phyloP scores from a whole-genome alignment of 306 rosid species.

The cucumber (Cucumis sativus) region DNA sequence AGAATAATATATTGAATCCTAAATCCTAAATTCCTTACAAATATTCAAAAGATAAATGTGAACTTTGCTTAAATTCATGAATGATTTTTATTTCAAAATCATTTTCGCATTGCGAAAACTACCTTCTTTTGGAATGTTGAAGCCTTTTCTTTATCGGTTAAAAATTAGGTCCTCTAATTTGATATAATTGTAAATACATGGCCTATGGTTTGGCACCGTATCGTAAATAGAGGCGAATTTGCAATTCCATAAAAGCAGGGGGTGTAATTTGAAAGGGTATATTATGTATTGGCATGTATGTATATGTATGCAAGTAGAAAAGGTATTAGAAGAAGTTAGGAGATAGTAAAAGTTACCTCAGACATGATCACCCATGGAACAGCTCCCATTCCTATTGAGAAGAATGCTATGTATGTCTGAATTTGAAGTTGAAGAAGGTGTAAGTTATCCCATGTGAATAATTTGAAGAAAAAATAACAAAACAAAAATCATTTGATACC shows the following conservation, averaged over 20 bases:
- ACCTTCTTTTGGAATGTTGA: too few relatives aligned
- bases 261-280: neutral
- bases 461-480: neutral
- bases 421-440: neutral
- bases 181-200: neutral
- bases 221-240: neutral
- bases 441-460: neutral
- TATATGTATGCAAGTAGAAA: neutral
- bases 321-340: neutral
- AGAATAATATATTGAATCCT: too few relatives aligned
- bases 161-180: neutral
- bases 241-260: neutral
- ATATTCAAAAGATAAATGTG: neutral
- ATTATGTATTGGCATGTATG: neutral
- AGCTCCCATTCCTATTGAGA: constrained; percentile 66
- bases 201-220: neutral
- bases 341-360: constrained; percentile 39
- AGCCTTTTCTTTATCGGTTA: too few relatives aligned
- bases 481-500: too few relatives aligned
- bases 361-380: constrained; percentile 95
- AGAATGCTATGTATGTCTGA: constrained; percentile 58
- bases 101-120: too few relatives aligned
- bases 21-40: too few relatives aligned
- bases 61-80: too few relatives aligned
- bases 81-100: too few relatives aligned